Evolutionary conservation across 192 early-diverging fungal genomes (phyloP).

Genomic region (Glomus cerebriforme): DNA sequence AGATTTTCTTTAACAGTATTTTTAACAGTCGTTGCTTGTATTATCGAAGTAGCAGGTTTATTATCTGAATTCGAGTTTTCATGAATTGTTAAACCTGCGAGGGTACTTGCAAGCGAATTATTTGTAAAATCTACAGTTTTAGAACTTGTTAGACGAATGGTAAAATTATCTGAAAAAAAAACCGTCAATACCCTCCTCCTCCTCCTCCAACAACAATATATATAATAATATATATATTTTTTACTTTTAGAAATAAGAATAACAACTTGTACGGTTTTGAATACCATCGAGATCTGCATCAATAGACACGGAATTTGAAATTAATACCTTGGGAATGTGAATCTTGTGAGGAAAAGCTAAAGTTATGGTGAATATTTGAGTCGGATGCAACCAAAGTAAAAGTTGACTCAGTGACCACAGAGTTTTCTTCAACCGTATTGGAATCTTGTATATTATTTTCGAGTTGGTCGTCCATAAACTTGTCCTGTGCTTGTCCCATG

Average conservation of each 20-base stretch:
- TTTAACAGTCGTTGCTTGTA: constrained; percentile 21
- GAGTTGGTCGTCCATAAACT: not conserved
- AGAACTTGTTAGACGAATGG: constrained; percentile 7
- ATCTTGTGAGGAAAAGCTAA: constrained; percentile 4
- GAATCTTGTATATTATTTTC: not conserved
- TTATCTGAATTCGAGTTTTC: not conserved
- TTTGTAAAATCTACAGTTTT: constrained; percentile 24
- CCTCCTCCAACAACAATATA: no score
- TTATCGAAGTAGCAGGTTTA: constrained; percentile 9
- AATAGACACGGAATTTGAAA: not conserved
- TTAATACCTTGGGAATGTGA: not conserved
- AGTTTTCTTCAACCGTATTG: not conserved
- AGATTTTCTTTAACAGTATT: not conserved
- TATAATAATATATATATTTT: no score
- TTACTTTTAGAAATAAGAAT: not conserved
- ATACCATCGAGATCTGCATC: not conserved
- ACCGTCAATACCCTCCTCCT: not conserved
- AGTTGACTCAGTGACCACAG: constrained; percentile 1
- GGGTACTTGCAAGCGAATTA: constrained; percentile 17
- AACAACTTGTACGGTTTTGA: not conserved
- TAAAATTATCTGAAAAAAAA: constrained; percentile 22
- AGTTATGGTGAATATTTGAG: constrained; percentile 7
- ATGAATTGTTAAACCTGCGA: constrained; percentile 18
- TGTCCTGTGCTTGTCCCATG: constrained; percentile 26
- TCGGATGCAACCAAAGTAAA: constrained; percentile 3